Evolutionary conservation across 768 basidiomycete species (phyloP), one percentile per base, ranked within the genome.

Genomic region (Myochromella boudieri): DNA sequence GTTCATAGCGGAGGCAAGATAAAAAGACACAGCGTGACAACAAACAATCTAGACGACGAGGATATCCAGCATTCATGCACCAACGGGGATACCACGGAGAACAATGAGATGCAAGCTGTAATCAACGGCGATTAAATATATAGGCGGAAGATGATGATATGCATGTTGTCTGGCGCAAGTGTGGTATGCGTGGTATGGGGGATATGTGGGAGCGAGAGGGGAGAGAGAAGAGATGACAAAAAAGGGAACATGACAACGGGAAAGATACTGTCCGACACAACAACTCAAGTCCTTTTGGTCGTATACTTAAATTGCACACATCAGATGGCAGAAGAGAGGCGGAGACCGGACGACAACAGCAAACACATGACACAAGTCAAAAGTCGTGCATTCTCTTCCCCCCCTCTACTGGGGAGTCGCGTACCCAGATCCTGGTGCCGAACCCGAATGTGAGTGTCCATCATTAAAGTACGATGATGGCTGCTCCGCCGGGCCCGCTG

Each of bases 381-480:
- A n/a, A n/a, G 33, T 12, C 14, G 18, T 8, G 22, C 22, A 34
- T 18, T 22, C 37, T 32, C 17, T 18, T 11, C 36, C 26, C 14
- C 25, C 25, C 39, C 4, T 17, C 48, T 59, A 70, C 51, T 76
- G 74, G 14, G 75, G 73, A 24, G 74, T 74, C 27, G 65, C 72
- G 52, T 77, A 77, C 15, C 70, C 74, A 18, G 74, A 74, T 14
- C 75, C 73, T 7, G 73, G 70, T 15, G 70, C 66, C 21, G 71
- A 72, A 44, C 65, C 66, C 37, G 71, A 68, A 57, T 68, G 68
- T 28, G 66, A 66, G 46, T 64, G 66, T 4, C 63, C 62, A 45
- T 68, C 69, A 52, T 63, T 65, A 52, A 67, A 71, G 58, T 72
- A 70, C 6, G 60, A 57, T 37, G 60, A 52, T 42, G 58, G 59